Evolutionary conservation across 208 protist genomes (phyloP), one percentile per base, ranked within the genome.

Genomic region (Acanthamoeba divionensis): DNA sequence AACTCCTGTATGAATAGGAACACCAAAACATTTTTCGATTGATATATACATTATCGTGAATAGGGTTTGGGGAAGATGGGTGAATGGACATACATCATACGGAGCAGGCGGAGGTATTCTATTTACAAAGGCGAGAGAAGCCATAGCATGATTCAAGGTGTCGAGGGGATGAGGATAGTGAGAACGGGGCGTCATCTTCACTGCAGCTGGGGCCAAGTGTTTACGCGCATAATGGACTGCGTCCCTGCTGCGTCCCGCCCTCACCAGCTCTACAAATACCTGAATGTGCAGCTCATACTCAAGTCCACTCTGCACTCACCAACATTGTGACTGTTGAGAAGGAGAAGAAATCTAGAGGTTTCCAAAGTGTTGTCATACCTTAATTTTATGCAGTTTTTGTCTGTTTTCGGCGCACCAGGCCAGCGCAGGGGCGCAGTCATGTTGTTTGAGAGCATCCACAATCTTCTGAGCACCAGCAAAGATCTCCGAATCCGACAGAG

Each of bases 221-320:
- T 91, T 75, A 21, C 90, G 75, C 31, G 52, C 52, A 52, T 90
- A 83, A n/a, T 24, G 36, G 62, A 91, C 63, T 26, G 90, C 90
- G 3, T 85, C 89, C 33, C 9, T 33, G 36, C 69, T 57, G 21
- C 33, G 29, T 41, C 77, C 77, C 1, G 18, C 77, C 2, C 82
- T 57, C 36, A 38, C 57, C 15, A 89, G 18, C 18, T 89, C 82
- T 21, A 89, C 12, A 41, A 75, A 89, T 47, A 73, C 82, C 60
- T 75, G 82, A 41, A 89, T 36, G 13, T 63, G 54, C 38, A 89
- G 33, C 44, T 75, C 73, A 47, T 75, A 73, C 82, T 89, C 82
- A 15, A 89, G 41, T 31, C 38, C 73, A 63, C 82, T 89, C 82
- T 75, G 50, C 38, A 41, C 36, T 41, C 36, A 41, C 36, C 36